Percentiles rank a stretch among this genome's conserved stretches.
These are phyloP conservation scores for Trapa bicornis DNA, from an alignment of 345 rosid genomes.

Conservation along the genomic window DNA sequence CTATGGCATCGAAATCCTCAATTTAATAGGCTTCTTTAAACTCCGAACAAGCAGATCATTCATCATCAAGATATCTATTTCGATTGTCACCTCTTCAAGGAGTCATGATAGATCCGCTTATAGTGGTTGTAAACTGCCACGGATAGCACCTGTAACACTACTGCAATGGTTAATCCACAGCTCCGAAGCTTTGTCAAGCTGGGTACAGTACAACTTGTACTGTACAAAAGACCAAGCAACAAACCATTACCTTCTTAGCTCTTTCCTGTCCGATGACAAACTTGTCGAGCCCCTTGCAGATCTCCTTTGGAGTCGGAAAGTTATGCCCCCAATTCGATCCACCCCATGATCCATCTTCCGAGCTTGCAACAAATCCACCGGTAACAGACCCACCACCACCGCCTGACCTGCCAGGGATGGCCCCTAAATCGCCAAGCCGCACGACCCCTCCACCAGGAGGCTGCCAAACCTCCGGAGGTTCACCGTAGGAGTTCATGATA, in stretches of 20 bases:
- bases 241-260: conserved; percentile 69
- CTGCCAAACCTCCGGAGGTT: conserved; percentile 98
- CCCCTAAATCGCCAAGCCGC: conserved; percentile 13
- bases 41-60: neutral
- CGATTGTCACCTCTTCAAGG: conserved; percentile 49
- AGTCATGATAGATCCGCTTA: conserved; percentile 68
- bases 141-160: conserved; percentile 60
- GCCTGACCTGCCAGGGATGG: neutral
- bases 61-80: neutral
- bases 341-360: conserved; percentile 79
- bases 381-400: conserved; percentile 11
- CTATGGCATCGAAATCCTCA: neutral
- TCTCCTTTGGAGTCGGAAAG: conserved; percentile 95
- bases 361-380: neutral
- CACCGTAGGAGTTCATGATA: conserved; percentile 47
- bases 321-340: conserved; percentile 79
- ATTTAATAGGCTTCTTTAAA: neutral
- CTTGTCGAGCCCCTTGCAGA: conserved; percentile 80
- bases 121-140: conserved; percentile 99
- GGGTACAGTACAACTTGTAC: neutral
- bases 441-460: conserved; percentile 82
- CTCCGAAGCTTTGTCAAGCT: neutral
- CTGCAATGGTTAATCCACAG: neutral
- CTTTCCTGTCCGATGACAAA: conserved; percentile 96
- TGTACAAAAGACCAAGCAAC: neutral